Evolutionary conservation across 306 rosid genomes (phyloP), one percentile per base, ranked within the genome.

Genomic region (Cicer judaicum): DNA sequence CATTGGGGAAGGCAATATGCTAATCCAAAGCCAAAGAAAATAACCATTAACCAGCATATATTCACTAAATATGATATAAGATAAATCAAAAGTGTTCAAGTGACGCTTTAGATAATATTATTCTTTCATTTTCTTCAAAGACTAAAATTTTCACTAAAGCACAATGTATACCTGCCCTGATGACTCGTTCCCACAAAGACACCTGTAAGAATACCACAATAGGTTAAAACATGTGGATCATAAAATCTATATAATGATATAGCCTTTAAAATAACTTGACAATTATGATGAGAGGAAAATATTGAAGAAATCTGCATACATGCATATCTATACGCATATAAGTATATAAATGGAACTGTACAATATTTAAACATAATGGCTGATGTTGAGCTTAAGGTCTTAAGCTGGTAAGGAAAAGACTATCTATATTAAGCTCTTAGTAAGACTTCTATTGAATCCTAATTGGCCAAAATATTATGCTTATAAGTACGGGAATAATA

Each of bases 151-250:
- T 70, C 76, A 46, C 19, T 43, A 43, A 50, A 75, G 38, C 40
- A 79, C 79, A 86, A 73, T 68, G 75, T 53, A 34, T 84, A 94
- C 99, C 95, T 90, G 96, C 21, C 91, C 96, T 40, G 79, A 78
- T 75, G 89, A 79, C 70, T 91, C 99, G 48, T 76, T 90, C 74
- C 95, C 96, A 77, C 81, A 55, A 14, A 92, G 86, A 78, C 60
- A 83, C 84, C 99, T 94, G 88, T 68, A 87, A 16, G 63, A 73
- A 82, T 49, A 74, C 39, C 79, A 71, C 7, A 59, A 71, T 29
- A 78, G 70, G 79, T 87, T 63, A 87, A 78, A 79, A 72, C 34
- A 54, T 6, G 8, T 61, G 69, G 36, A 81, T n/a, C 10, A 48
- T 38, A 44, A n/a, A 48, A 57, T 57, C 53, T 12, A 65, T 42